Evolutionary conservation across 768 basidiomycete species (phyloP).

Genomic region (Mycena epipterygia): DNA sequence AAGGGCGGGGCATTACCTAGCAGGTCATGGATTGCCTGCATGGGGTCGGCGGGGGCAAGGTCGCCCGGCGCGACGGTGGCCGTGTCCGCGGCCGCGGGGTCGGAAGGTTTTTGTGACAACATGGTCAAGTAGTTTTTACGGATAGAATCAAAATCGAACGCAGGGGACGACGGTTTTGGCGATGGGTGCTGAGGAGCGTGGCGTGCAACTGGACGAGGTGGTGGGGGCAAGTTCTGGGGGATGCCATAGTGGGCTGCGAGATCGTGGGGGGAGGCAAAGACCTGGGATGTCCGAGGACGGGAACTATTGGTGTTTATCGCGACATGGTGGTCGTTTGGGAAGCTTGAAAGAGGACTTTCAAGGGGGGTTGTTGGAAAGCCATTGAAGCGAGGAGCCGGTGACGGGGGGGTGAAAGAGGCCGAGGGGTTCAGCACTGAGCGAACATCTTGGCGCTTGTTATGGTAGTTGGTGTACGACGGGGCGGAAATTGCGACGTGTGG

Average conservation of each 20-base stretch:
- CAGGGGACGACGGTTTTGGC: conserved; percentile 45
- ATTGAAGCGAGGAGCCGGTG: conserved; percentile 57
- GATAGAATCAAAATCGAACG: conserved; percentile 63
- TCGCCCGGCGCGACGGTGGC: conserved; percentile 34
- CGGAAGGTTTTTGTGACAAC: conserved; percentile 66
- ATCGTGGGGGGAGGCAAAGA: conserved; percentile 76
- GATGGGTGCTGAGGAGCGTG: conserved; percentile 58
- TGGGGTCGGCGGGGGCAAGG: conserved; percentile 19
- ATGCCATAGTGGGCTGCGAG: conserved; percentile 85
- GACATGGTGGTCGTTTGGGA: conserved; percentile 65
- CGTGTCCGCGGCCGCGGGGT: conserved; percentile 45
- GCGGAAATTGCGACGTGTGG: conserved; percentile 66
- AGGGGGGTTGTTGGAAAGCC: conserved; percentile 51
- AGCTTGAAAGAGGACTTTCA: conserved; percentile 73
- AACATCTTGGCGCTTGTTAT: conserved; percentile 62
- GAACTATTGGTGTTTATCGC: conserved; percentile 64
- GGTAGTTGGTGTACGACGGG: conserved; percentile 51
- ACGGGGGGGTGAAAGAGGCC: conserved; percentile 54
- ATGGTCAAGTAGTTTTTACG: conserved; percentile 78
- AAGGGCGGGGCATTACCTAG: conserved; percentile 27
- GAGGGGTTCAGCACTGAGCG: conserved; percentile 60
- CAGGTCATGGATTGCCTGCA: conserved; percentile 33
- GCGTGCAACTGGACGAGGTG: conserved; percentile 71
- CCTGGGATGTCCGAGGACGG: conserved; percentile 79
- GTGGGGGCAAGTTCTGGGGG: conserved; percentile 77